A percentile compares a stretch with the other conserved stretches of the same genome.
Evolutionary conservation across 2,329 filamentous ascomycete genomes (phyloP).

Genomic region (Immersiporthe knoxdaviesiana): DNA sequence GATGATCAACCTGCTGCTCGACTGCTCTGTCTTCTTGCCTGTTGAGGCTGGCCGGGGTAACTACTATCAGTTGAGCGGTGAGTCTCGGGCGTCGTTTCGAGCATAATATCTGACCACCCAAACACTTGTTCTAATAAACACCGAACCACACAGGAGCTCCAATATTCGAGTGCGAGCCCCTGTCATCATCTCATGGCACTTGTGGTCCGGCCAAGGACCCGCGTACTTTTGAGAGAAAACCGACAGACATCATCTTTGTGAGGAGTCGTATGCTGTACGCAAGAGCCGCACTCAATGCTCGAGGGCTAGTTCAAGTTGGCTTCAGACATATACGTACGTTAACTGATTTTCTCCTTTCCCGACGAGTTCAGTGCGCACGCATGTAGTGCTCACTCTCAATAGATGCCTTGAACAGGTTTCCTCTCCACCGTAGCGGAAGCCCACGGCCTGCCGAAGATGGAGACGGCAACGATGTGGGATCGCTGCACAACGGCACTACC

Average conservation of each 20-base stretch:
- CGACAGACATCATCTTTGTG: constrained; percentile 72
- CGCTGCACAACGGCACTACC: constrained; percentile 51
- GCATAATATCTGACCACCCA: no score
- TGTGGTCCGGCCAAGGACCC: constrained; percentile 15
- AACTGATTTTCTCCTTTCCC: neutral
- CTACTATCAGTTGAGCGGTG: constrained; percentile 79
- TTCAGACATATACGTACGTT: constrained; percentile 78
- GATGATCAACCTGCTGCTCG: constrained; percentile 76
- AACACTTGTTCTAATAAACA: no score
- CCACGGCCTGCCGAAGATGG: constrained; percentile 11
- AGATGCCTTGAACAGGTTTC: constrained; percentile 82
- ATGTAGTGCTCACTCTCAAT: constrained; percentile 16
- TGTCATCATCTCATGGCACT: neutral
- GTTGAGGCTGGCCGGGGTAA: constrained; percentile 65
- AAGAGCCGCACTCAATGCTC: constrained; percentile 69
- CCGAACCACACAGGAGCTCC: constrained; percentile 13
- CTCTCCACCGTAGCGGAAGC: constrained; percentile 37
- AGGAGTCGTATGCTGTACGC: constrained; percentile 88
- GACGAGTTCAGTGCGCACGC: neutral
- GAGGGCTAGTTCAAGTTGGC: constrained; percentile 71
- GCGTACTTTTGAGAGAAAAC: constrained; percentile 35
- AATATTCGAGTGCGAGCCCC: constrained; percentile 24
- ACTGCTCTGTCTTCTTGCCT: constrained; percentile 74
- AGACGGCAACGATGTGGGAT: constrained; percentile 37
- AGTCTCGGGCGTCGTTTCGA: constrained; percentile 30